These are phyloP conservation scores for Flueggea neowawraea DNA, from an alignment of 441 rosid species.

Conservation along the genomic window DNA sequence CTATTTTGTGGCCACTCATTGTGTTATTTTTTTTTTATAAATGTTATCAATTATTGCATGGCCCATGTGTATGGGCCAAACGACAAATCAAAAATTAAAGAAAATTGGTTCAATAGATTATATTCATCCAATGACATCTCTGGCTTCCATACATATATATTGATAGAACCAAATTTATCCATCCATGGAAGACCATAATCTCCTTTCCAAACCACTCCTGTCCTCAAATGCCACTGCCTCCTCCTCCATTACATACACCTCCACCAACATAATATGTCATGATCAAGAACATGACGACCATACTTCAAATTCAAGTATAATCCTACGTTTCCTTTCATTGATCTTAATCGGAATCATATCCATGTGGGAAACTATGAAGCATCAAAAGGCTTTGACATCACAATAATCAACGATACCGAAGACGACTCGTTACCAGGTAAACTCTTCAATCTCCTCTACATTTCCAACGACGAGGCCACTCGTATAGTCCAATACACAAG, in stretches of 20 bases:
- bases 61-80: too few species aligned
- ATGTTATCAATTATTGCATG: too few species aligned
- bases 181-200: slow-evolving; percentile 32
- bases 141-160: too few species aligned
- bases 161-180: background rate
- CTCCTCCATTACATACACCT: background rate
- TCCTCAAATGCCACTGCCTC: slow-evolving; percentile 5
- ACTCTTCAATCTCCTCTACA: slow-evolving; percentile 38
- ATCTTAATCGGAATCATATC: slow-evolving; percentile 40
- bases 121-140: too few species aligned
- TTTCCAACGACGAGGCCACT: slow-evolving; percentile 45
- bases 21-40: too few species aligned
- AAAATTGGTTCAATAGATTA: too few species aligned
- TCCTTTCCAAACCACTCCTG: slow-evolving; percentile 32
- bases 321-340: slow-evolving; percentile 31
- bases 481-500: slow-evolving; percentile 37
- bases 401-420: slow-evolving; percentile 32
- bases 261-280: background rate
- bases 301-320: slow-evolving; percentile 20
- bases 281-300: background rate
- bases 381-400: slow-evolving; percentile 49
- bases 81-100: too few species aligned
- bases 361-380: slow-evolving; percentile 54
- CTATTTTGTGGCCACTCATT: too few species aligned
- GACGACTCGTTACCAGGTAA: slow-evolving; percentile 25